These are phyloP conservation scores for Salvia miltiorrhiza DNA, from an alignment of 257 asterid genomes.

Conservation along the genomic window DNA sequence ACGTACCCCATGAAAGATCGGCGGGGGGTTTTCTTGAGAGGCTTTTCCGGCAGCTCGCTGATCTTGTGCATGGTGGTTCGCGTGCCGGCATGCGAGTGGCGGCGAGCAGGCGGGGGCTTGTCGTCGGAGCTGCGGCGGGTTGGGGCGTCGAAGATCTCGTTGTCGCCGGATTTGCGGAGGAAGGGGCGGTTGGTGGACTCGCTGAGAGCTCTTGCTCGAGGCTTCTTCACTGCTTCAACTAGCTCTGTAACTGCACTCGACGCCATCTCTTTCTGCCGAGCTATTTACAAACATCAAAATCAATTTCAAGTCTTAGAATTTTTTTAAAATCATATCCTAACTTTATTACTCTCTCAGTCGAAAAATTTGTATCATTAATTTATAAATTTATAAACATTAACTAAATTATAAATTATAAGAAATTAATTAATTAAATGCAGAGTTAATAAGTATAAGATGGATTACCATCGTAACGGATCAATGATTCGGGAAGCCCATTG, in stretches of 20 bases:
- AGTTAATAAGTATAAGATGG: background rate
- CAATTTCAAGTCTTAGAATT: too few relatives aligned
- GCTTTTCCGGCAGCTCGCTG: slow-evolving; percentile 61
- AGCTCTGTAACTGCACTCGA: slow-evolving; percentile 65
- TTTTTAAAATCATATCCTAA: too few relatives aligned
- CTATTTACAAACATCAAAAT: too few relatives aligned
- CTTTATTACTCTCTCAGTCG: too few relatives aligned
- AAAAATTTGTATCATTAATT: too few relatives aligned
- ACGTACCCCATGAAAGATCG: slow-evolving; percentile 69
- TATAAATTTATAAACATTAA: too few relatives aligned
- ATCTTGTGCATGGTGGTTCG: slow-evolving; percentile 69
- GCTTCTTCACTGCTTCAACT: slow-evolving; percentile 75
- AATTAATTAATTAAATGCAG: background rate
- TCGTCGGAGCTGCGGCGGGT: slow-evolving; percentile 31
- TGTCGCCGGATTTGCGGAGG: slow-evolving; percentile 57
- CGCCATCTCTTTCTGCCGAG: slow-evolving; percentile 85
- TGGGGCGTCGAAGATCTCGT: slow-evolving; percentile 36
- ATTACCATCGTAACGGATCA: slow-evolving; percentile 93
- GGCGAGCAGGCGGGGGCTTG: slow-evolving; percentile 53
- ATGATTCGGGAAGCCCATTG: slow-evolving; percentile 91
- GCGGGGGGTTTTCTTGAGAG: slow-evolving; percentile 55
- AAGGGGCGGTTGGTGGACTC: slow-evolving; percentile 74
- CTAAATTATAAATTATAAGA: too few relatives aligned
- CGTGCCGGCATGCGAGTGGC: slow-evolving; percentile 87
- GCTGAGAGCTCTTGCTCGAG: slow-evolving; percentile 74